phyloP scores from a whole-genome alignment of 2,329 filamentous ascomycete genomes.

The Hymenoscyphus linearis region DNA sequence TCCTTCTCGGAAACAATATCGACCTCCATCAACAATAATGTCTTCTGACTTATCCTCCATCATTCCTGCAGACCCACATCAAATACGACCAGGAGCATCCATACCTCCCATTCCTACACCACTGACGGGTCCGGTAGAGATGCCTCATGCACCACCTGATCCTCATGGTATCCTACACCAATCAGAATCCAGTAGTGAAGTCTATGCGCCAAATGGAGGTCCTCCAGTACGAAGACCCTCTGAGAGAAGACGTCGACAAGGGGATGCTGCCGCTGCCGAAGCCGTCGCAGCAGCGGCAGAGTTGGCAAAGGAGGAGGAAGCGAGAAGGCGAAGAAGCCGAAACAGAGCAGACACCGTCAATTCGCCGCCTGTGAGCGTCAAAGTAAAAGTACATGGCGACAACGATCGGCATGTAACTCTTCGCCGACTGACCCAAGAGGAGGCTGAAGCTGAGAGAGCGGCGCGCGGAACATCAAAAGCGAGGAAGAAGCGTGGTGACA shows the following conservation, averaged over 20 bases:
- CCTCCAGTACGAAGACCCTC: constrained; percentile 40
- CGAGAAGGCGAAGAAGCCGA: constrained; percentile 23
- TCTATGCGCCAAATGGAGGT: constrained; percentile 38
- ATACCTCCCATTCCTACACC: constrained; percentile 35
- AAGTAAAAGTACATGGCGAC: constrained; percentile 56
- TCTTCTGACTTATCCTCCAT: constrained; percentile 31
- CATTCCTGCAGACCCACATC: constrained; percentile 24
- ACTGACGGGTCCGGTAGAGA: constrained; percentile 34
- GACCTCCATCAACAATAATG: constrained; percentile 15
- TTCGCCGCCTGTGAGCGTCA: constrained; percentile 50
- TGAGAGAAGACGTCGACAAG: constrained; percentile 42
- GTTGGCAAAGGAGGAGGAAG: constrained; percentile 45
- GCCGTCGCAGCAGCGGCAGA: constrained; percentile 41
- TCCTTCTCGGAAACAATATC: constrained; percentile 38
- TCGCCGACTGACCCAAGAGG: constrained; percentile 55
- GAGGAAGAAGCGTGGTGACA: constrained; percentile 42
- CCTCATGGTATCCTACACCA: constrained; percentile 42
- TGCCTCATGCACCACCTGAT: constrained; percentile 52
- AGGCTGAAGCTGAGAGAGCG: constrained; percentile 41
- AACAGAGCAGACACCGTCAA: constrained; percentile 25
- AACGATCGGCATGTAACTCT: constrained; percentile 56
- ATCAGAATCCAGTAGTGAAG: constrained; percentile 39
- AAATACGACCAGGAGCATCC: constrained; percentile 37
- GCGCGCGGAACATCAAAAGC: constrained; percentile 32
- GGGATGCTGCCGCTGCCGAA: constrained; percentile 40